Evolutionary conservation across 495 filamentous ascomycete species (phyloP), one percentile per base, ranked within the genome.

Genomic region (Amorphotheca resinae): DNA sequence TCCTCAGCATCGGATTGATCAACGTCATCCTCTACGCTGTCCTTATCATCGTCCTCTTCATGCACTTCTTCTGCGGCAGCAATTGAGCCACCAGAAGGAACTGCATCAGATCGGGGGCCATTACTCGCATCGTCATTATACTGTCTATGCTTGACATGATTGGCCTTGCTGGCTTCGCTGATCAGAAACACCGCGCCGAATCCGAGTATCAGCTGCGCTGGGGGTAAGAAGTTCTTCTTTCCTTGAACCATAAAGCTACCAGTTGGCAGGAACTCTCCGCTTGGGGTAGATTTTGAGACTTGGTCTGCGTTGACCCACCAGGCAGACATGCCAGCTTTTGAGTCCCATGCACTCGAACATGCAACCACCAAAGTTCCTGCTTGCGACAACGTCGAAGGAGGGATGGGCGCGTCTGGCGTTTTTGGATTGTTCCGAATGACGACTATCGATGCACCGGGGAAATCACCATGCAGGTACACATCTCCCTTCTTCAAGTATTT

Each of bases 271-370:
- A 82, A 86, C 42, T 87, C 93, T n/a, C 88, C 89, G 1, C 70
- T 71, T 0, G 74, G 66, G 0, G 78, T 76, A 31, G 73, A 82
- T 63, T 95, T 95, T 1, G 84, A 82, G 0, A 96, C 84, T 55
- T 96, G 88, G 43, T 84, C 76, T 9, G 82, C 79, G 37, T 78
- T 71, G 0, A 87, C 87, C 91, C 91, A 98, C 77, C 82, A 98
- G 11, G 89, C 87, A 5, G 81, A 77, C 87, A 95, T 93, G 8
- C 82, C 76, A 4, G 87, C 87, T 62, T 96, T 98, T 0, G 84
- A 88, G 38, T 95, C 91, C 91, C 91, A 98, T 1, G 87, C 88
- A 35, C 60, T 79, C 0, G 87, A 95, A 22, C 83, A 84, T 35
- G 81, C 77, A 20, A 96, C 84, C 1, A 79, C 78, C 14, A 95